Percentiles rank a stretch among this genome's conserved stretches.
Evolutionary conservation across 2,329 filamentous ascomycete genomes (phyloP).

Genomic region (Alternaria arbusti): DNA sequence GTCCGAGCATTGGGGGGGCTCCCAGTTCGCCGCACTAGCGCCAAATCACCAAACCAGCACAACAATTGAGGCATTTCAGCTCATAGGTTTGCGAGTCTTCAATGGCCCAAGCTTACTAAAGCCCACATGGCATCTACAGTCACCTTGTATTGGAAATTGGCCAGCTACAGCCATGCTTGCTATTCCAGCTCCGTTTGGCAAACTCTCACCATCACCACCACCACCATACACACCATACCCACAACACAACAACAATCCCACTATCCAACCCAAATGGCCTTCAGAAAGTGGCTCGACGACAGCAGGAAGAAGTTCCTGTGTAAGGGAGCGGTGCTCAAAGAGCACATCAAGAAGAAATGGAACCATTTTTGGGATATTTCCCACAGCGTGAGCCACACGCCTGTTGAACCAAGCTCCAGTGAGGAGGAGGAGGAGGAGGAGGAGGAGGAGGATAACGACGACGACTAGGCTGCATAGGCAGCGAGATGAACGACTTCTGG

Average conservation of each 20-base stretch:
- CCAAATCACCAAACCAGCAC: not conserved
- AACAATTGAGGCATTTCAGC: not conserved
- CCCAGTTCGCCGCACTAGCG: not conserved
- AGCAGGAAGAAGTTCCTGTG: not conserved
- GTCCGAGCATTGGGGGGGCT: not conserved
- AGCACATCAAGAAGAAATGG: not conserved
- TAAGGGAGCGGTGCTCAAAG: not conserved
- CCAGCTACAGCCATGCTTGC: not conserved
- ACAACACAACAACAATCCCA: not conserved
- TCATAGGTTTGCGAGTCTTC: not conserved
- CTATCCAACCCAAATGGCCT: not conserved
- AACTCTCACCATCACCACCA: not conserved
- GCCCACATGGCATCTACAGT: not conserved
- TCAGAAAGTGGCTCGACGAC: not conserved
- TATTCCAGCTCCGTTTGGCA: not conserved
- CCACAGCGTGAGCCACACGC: not conserved
- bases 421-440: not conserved
- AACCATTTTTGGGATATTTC: not conserved
- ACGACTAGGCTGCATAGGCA: not conserved
- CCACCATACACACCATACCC: not conserved
- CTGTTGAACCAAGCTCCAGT: not conserved
- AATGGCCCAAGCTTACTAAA: not conserved
- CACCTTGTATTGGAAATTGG: not conserved
- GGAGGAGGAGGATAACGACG: not conserved
- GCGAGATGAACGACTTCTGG: not conserved